Conservation (phyloP, 257 asterid genomes). For the Penstemon newberryi region DNA sequence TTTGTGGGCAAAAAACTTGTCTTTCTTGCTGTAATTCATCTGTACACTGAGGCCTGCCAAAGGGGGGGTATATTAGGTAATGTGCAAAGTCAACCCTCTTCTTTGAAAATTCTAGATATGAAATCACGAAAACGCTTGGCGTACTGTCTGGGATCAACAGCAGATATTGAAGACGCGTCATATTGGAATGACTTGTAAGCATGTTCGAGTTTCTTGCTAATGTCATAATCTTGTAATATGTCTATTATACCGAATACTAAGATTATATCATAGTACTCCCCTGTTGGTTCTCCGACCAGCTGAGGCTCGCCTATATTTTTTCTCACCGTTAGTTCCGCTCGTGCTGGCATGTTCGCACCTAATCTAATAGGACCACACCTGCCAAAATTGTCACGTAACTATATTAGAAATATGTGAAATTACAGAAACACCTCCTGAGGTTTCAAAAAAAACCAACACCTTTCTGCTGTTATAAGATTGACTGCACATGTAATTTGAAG, state of each 20-base stretch:
- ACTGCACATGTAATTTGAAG: neutral
- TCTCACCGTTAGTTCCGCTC: slow-evolving; percentile 68
- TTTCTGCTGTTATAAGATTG: neutral
- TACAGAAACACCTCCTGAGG: neutral
- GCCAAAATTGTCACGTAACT: slow-evolving; percentile 18
- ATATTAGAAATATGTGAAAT: neutral
- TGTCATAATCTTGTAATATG: slow-evolving; percentile 84
- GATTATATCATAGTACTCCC: slow-evolving; percentile 75
- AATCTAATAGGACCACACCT: slow-evolving; percentile 48
- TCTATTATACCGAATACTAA: slow-evolving; percentile 84
- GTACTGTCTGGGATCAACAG: slow-evolving; percentile 87
- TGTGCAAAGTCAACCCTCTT: slow-evolving; percentile 45
- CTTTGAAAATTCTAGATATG: slow-evolving; percentile 66
- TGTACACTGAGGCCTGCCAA: slow-evolving; percentile 17
- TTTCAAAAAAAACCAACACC: neutral
- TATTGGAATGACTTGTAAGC: slow-evolving; percentile 87
- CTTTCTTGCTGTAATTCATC: neutral
- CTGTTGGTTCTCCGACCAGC: slow-evolving; percentile 76
- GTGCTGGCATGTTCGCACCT: slow-evolving; percentile 72
- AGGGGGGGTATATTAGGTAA: neutral
- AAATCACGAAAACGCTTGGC: slow-evolving; percentile 80
- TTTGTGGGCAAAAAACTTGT: slow-evolving; percentile 11
- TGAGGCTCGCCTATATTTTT: slow-evolving; percentile 48
- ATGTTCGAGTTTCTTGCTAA: slow-evolving; percentile 94
- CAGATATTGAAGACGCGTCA: slow-evolving; percentile 89